Evolutionary conservation across 768 basidiomycete genomes (phyloP), one percentile per base, ranked within the genome.

Genomic region (Ramaria sp.): DNA sequence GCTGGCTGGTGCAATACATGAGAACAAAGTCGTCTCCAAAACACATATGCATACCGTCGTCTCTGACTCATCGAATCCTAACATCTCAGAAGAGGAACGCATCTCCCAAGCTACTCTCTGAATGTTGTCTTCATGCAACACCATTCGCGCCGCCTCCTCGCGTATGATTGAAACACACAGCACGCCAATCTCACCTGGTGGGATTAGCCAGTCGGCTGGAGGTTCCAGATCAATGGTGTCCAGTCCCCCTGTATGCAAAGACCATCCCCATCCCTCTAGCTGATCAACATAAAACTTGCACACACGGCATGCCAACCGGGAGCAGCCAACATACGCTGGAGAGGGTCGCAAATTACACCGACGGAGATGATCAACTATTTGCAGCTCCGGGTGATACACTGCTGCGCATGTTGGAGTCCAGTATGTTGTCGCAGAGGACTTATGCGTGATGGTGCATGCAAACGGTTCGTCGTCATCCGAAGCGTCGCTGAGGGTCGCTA

Each of bases 31-130:
- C 20, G 42, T 17, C 9, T 43, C 17, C n/a, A 43, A 22, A 43
- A 9, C 4, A 7, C 17, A 19, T 22, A 42, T 17, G 17, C 3
- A 37, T 43, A 43, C 42, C 42, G 42, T 22, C 42, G n/a, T 22
- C 5, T 43, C 42, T 43, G 9, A 13, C n/a, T 43, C 42, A 22
- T 43, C 42, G 7, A 22, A 22, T n/a, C 42, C 17, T 17, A 43
- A n/a, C 4, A 9, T 20, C 48, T 54, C 53, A 5, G 53, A 22
- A 2, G 37, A 22, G n/a, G 24, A 43, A 12, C 41, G 41, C 55
- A 15, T 48, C 55, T 57, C 55, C 55, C 55, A 57, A 9, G 55
- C 55, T 20, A 48, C 17, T 12, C 55, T 46, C 48, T 57, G 55
- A 4, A 50, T n/a, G 13, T 38, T 47, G 11, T 57, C 55, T 27